Evolutionary conservation across 192 early-diverging fungal species (phyloP).

Genomic region (Rhizophagus clarus): DNA sequence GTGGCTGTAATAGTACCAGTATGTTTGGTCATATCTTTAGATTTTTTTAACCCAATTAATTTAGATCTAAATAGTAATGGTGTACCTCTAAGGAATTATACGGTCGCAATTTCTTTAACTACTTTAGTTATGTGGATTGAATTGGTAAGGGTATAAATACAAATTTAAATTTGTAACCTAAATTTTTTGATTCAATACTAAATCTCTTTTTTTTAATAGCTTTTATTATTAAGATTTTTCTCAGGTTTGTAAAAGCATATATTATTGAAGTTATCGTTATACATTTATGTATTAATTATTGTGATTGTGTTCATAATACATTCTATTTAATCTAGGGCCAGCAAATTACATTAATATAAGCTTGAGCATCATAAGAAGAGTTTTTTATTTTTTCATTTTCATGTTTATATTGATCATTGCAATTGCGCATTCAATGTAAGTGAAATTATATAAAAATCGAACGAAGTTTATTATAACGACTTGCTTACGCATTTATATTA

Average conservation of each 20-base stretch:
- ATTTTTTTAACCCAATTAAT: neutral
- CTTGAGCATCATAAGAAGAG: neutral
- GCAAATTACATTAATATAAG: slow-evolving; percentile 17
- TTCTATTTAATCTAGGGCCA: neutral
- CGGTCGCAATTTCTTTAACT: neutral
- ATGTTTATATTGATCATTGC: slow-evolving; percentile 3
- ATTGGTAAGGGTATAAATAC: neutral
- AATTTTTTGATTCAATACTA: neutral
- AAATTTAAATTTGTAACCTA: neutral
- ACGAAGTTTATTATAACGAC: neutral
- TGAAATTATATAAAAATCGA: neutral
- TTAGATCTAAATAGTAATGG: neutral
- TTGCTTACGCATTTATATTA: neutral
- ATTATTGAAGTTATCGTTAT: neutral
- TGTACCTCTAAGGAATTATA: neutral
- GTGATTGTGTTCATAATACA: neutral
- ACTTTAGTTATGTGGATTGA: slow-evolving; percentile 9
- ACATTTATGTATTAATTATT: neutral
- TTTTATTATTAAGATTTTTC: slow-evolving; percentile 10
- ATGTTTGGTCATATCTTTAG: neutral
- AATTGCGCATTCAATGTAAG: slow-evolving; percentile 14
- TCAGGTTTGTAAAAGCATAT: neutral
- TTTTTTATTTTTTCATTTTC: neutral
- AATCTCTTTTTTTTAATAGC: neutral
- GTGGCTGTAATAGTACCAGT: neutral